phyloP scores from a whole-genome alignment of 108 stramenopile genomes.

The Aurantiochytrium sp. region DNA sequence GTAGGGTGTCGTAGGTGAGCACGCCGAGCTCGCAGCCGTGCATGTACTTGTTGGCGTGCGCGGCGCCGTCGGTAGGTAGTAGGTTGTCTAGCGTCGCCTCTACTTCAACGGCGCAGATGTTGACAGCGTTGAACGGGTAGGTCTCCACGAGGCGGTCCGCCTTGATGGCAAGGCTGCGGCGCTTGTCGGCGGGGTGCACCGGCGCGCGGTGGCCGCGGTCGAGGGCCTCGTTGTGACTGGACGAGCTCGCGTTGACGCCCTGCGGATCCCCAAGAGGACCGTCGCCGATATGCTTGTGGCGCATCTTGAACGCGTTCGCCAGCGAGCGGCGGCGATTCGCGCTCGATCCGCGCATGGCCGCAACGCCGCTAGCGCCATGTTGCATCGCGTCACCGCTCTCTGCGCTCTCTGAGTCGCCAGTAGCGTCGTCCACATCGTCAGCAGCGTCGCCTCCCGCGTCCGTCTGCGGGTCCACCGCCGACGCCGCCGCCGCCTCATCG shows the following conservation, averaged over 20 bases:
- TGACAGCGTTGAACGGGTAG: background rate
- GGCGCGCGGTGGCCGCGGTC: background rate
- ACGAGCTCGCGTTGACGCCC: too few relatives aligned
- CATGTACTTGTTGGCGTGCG: background rate
- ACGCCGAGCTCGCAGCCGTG: constrained; percentile 27
- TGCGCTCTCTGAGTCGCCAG: background rate
- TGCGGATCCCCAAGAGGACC: background rate
- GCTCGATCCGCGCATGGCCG: background rate
- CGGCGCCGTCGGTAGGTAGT: background rate
- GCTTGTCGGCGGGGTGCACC: background rate
- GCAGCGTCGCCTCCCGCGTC: background rate
- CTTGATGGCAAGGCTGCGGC: background rate
- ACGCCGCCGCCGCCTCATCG: too few relatives aligned
- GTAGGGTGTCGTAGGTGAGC: background rate
- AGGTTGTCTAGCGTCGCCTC: background rate
- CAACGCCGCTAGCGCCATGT: background rate
- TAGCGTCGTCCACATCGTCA: background rate
- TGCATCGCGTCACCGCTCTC: background rate
- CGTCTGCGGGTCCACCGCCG: too few relatives aligned
- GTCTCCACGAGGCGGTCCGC: background rate
- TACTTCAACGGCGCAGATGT: background rate
- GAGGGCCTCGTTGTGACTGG: background rate
- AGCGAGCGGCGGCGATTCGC: background rate
- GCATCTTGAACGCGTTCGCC: background rate
- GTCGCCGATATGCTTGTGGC: background rate